A percentile compares a stretch with the other conserved stretches of the same genome.
These are phyloP conservation scores for Spergularia azorica DNA, from an alignment of 179 eudicot species.

Conservation along the genomic window DNA sequence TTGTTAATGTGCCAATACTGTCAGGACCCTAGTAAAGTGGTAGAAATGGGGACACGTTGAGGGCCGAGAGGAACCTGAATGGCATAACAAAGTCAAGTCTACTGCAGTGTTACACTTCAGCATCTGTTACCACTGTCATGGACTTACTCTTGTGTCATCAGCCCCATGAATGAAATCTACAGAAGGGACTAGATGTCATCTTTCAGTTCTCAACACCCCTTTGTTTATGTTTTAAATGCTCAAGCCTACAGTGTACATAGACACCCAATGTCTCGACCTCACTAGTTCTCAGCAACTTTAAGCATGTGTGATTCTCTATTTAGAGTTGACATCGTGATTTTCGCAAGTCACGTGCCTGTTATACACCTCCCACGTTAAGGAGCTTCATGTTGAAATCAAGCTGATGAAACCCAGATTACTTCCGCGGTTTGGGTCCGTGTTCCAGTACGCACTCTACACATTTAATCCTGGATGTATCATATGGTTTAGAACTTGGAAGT, in stretches of 20 bases:
- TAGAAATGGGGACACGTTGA: background rate
- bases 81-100: background rate
- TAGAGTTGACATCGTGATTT: no score
- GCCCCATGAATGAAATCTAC: constrained; percentile 4
- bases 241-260: background rate
- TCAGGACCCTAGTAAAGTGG: background rate
- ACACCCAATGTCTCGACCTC: background rate
- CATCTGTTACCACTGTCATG: background rate
- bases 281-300: no score
- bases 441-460: no score
- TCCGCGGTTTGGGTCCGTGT: no score
- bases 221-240: background rate
- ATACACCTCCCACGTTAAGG: no score
- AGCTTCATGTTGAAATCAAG: no score
- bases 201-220: background rate
- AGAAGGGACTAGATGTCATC: background rate
- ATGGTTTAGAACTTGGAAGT: no score
- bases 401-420: no score
- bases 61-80: background rate
- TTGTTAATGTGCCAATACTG: background rate
- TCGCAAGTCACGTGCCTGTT: no score
- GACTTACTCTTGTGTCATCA: background rate
- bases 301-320: no score
- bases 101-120: background rate
- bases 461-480: no score